Percentiles rank a stretch among this genome's conserved stretches.
phyloP scores from a whole-genome alignment of 1,139 yeast species.

The Hyphopichia pseudoburtonii region DNA sequence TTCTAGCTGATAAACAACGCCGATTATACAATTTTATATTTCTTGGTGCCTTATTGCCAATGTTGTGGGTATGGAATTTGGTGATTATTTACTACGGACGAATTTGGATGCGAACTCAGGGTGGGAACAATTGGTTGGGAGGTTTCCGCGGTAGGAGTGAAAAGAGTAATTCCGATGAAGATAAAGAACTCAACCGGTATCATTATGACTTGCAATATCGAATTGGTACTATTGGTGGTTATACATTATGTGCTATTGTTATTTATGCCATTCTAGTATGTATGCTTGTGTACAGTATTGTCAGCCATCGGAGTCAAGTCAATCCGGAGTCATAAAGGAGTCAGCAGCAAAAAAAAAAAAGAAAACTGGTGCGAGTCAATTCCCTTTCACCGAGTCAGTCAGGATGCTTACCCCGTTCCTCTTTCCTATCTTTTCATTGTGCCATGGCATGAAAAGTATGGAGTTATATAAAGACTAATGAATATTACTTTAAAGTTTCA shows the following conservation, averaged over 20 bases:
- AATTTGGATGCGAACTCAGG: background rate
- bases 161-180: background rate
- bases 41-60: conserved; percentile 23
- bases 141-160: conserved; percentile 1
- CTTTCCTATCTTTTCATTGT: too few relatives aligned
- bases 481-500: too few relatives aligned
- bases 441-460: too few relatives aligned
- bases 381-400: background rate
- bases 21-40: background rate
- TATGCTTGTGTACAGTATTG: background rate
- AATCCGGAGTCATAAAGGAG: background rate
- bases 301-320: too few relatives aligned
- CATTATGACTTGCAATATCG: background rate
- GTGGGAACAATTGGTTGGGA: too few relatives aligned
- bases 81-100: conserved; percentile 7
- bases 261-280: background rate
- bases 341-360: too few relatives aligned
- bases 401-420: too few relatives aligned
- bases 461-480: too few relatives aligned
- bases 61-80: conserved; percentile 19
- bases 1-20: background rate
- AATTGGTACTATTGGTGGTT: background rate
- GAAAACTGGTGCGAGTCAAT: background rate
- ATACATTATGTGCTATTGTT: background rate
- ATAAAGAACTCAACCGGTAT: too few relatives aligned